A percentile compares a stretch with the other conserved stretches of the same genome.
These are phyloP conservation scores for Trametes pubescens DNA, from an alignment of 1,284 basidiomycete species.

Conservation along the genomic window DNA sequence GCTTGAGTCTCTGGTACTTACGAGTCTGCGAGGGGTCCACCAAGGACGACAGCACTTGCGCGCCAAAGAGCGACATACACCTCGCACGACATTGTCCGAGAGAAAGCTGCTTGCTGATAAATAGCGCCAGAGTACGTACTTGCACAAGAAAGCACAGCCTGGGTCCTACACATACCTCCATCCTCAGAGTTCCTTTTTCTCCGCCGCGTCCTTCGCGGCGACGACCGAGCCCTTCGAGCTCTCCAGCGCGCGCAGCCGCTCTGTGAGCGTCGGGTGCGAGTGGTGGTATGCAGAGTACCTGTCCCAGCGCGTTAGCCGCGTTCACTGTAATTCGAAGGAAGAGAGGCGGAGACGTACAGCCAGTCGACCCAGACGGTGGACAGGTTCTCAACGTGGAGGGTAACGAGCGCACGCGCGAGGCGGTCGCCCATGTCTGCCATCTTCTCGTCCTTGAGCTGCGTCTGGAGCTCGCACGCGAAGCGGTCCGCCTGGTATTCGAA, in stretches of 20 bases:
- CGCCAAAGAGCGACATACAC: too few species aligned
- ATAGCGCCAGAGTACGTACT: neutral
- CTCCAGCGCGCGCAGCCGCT: constrained; percentile 85
- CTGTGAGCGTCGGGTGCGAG: constrained; percentile 90
- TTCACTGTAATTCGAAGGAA: neutral
- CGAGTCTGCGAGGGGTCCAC: too few species aligned
- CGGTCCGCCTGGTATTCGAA: constrained; percentile 93
- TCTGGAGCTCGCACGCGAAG: constrained; percentile 77
- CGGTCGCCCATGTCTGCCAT: constrained; percentile 84
- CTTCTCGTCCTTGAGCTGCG: constrained; percentile 51
- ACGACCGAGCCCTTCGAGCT: constrained; percentile 47
- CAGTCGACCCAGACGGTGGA: constrained; percentile 92
- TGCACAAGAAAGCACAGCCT: neutral
- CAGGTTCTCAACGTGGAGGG: constrained; percentile 90
- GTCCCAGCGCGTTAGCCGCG: neutral
- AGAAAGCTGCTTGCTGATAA: neutral
- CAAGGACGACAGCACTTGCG: too few species aligned
- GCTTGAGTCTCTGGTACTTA: too few species aligned
- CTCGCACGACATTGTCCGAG: neutral
- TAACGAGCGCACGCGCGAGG: constrained; percentile 80
- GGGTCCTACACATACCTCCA: neutral
- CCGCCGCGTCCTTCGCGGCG: constrained; percentile 38
- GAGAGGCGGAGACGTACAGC: constrained; percentile 63
- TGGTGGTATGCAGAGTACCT: constrained; percentile 93
- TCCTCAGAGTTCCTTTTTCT: constrained; percentile 34